Evolutionary conservation across 768 basidiomycete species (phyloP), one percentile per base, ranked within the genome.

Genomic region (Sporobolomyces phaffii): DNA sequence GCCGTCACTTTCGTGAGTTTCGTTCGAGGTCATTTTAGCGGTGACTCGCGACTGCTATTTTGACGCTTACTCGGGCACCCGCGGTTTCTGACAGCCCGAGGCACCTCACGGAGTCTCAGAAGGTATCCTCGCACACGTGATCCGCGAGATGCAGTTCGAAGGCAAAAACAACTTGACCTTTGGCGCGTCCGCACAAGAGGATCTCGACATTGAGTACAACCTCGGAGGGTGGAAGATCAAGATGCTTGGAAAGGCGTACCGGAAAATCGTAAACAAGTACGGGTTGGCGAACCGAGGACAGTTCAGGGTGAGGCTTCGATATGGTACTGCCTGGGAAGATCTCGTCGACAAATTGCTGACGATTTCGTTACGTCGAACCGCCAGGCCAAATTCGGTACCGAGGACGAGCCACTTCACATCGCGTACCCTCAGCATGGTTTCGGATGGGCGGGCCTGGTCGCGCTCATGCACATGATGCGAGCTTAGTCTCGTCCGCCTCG

Each of bases 1-100:
- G 62, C 62, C n/a, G 62, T 72, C n/a, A 56, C 65, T 26, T 72
- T 72, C 53, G 63, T 65, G 45, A 38, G 61, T 56, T 29, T 38
- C 44, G 22, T 45, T 18, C 41, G 0, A 17, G 47, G n/a, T 31
- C 5, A 41, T 33, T 28, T 29, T 28, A 5, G 47, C 24, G 26
- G 24, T 17, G 24, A 31, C 48, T 18, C 34, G 31, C 38, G 6
- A 45, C n/a, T n/a, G 44, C 10, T 8, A 2, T 15, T 24, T 33
- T n/a, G 43, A 7, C 41, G 2, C 34, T n/a, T n/a, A n/a, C n/a
- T n/a, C n/a, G n/a, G n/a, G n/a, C n/a, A n/a, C n/a, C n/a, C n/a
- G n/a, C n/a, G n/a, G n/a, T n/a, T n/a, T n/a, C n/a, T n/a, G 5
- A 14, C 64, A 70, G 64, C 69, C 69, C 34, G 53, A 66, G 4